Percentiles rank a stretch among this genome's conserved stretches.
Conservation (phyloP, 257 asterid species). For the Anisodus acutangulus region DNA sequence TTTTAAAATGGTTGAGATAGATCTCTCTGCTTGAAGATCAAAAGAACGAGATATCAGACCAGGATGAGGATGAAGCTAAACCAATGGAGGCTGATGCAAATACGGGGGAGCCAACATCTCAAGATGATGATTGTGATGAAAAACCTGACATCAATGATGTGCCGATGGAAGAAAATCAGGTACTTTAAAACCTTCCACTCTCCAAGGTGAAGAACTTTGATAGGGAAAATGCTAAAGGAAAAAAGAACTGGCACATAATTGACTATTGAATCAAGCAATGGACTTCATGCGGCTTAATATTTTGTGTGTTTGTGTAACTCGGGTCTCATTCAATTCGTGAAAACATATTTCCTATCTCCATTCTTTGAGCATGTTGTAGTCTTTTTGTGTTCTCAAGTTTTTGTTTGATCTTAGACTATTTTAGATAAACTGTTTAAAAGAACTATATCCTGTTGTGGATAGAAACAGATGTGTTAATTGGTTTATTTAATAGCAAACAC, state of each 20-base stretch:
- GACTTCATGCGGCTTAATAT: neutral
- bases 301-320: neutral
- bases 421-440: neutral
- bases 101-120: constrained; percentile 48
- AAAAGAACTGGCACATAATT: neutral
- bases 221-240: neutral
- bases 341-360: neutral
- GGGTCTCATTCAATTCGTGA: neutral
- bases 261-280: neutral
- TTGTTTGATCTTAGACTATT: neutral
- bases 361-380: neutral
- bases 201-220: neutral
- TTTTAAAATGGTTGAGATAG: constrained; percentile 45
- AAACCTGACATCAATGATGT: constrained; percentile 90
- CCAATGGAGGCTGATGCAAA: constrained; percentile 51
- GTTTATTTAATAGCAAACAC: neutral
- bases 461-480: neutral
- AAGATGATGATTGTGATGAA: constrained; percentile 55
- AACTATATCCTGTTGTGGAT: neutral
- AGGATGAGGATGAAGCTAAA: constrained; percentile 66
- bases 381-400: neutral
- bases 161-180: constrained; percentile 75
- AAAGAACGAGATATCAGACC: constrained; percentile 64
- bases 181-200: constrained; percentile 23
- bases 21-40: constrained; percentile 77